These are phyloP conservation scores for Cercospora sp. DNA, from an alignment of 2,329 filamentous ascomycete species.

Conservation along the genomic window DNA sequence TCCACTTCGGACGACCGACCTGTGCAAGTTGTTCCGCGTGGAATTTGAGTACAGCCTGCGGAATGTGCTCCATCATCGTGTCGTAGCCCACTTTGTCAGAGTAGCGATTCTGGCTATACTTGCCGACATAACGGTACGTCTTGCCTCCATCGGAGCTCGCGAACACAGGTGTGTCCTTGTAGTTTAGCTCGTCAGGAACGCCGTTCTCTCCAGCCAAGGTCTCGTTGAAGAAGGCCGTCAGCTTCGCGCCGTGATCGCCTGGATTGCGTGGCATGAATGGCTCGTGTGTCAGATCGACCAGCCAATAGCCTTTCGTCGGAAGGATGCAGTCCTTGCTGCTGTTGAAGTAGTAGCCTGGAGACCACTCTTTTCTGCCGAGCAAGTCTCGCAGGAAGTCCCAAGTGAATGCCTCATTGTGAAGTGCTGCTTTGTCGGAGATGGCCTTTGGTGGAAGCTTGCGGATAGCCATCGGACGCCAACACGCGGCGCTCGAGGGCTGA, in stretches of 20 bases:
- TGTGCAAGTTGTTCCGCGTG: conserved; percentile 45
- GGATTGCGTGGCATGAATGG: conserved; percentile 46
- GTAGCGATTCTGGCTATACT: conserved; percentile 49
- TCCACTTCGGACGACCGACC: conserved; percentile 43
- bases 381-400: conserved; percentile 42
- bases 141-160: conserved; percentile 30
- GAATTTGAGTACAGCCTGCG: conserved; percentile 38
- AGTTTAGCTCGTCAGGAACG: conserved; percentile 31
- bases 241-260: conserved; percentile 49
- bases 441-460: conserved; percentile 35
- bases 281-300: conserved; percentile 42
- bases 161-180: conserved; percentile 47
- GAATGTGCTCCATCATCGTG: conserved; percentile 42
- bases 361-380: conserved; percentile 44
- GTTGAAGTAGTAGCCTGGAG: conserved; percentile 45
- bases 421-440: background rate
- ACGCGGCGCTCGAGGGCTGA: background rate
- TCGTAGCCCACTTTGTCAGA: conserved; percentile 49
- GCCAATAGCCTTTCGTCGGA: conserved; percentile 45
- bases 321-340: conserved; percentile 29
- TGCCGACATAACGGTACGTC: conserved; percentile 49
- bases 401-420: conserved; percentile 40
- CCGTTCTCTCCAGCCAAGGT: conserved; percentile 33
- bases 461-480: conserved; percentile 44
- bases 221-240: conserved; percentile 50